Evolutionary conservation across 208 protist species (phyloP).

Genomic region (Acanthamoeba triangularis): DNA sequence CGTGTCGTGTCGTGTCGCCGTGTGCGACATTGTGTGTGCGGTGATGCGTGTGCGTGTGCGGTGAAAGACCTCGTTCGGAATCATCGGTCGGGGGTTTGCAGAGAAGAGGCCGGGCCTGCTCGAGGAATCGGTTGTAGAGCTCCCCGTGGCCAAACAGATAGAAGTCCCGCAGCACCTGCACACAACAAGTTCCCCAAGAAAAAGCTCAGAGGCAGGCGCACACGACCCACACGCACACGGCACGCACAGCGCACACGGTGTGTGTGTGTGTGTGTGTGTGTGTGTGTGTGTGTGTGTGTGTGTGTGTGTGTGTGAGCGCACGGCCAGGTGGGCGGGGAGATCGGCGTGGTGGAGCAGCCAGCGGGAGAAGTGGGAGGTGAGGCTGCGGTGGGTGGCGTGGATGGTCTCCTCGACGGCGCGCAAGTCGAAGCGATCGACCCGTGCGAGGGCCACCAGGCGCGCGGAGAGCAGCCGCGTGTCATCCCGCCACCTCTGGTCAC

Average conservation of each 20-base stretch:
- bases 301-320: no score
- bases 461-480: not conserved
- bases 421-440: not conserved
- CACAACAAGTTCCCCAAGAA: no score
- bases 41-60: not conserved
- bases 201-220: not conserved
- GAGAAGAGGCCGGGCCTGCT: not conserved
- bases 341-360: slow-evolving; percentile 44
- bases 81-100: not conserved
- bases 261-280: no score
- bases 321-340: not conserved
- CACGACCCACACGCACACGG: not conserved
- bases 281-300: no score
- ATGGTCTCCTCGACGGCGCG: slow-evolving; percentile 16
- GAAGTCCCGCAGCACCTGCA: slow-evolving; percentile 6
- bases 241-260: not conserved
- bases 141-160: slow-evolving; percentile 24
- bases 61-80: not conserved
- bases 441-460: not conserved
- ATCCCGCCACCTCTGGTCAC: not conserved
- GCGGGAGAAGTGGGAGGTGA: slow-evolving; percentile 30
- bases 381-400: slow-evolving; percentile 1
- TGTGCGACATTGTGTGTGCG: no score
- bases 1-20: not conserved
- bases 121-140: slow-evolving; percentile 15